Base-by-base conservation (phyloP, 2,329 filamentous ascomycete species). In the Aspergillus proliferans region DNA sequence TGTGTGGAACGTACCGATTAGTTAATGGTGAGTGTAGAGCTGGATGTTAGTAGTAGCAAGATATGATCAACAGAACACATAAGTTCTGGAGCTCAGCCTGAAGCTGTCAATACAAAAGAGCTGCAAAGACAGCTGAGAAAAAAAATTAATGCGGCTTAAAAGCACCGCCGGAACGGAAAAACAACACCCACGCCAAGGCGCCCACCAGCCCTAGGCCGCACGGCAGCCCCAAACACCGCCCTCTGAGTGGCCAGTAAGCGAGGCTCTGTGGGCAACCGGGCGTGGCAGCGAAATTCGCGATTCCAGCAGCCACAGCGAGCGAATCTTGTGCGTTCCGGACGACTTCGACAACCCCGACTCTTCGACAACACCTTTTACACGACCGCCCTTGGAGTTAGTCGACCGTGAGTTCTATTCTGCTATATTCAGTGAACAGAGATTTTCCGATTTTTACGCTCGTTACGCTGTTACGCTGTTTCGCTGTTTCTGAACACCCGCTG, bases 201-300 rank as follows among this genome's bases (percentile, higher is more conserved):
- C 53, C 57, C 45, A 45, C 42, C 62, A 69, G 65, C 66, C 66
- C 68, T 70, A 70, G 66, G 54, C 56, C 60, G 51, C 62, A 63
- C 57, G 47, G 50, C 55, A 55, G 51, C 38, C 48, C 43, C 45
- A 19, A 33, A 45, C 43, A 33, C 38, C 33, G 47, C 30, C 47
- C 57, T 60, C 49, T 55, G 56, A 69, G 58, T 70, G 67, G 67
- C 58, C 56, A 59, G 58, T 70, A 70, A 70, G 68, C 68, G 68
- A 70, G 67, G 61, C 57, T 60, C 58, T 67, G 67, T 70, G 67
- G 67, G 66, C 65, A 52, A 21, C 15, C 7, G 15, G 10, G 15
- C 50, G 53, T 46, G 49, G 50, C 52, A 52, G 52, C 58, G 52
- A 63, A 66, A 65, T 58, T 62, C 66, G 66, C 69, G 69, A 62